Evolutionary conservation across 2,329 filamentous ascomycete species (phyloP), one percentile per base, ranked within the genome.

Genomic region (Beauveria pseudobassiana): DNA sequence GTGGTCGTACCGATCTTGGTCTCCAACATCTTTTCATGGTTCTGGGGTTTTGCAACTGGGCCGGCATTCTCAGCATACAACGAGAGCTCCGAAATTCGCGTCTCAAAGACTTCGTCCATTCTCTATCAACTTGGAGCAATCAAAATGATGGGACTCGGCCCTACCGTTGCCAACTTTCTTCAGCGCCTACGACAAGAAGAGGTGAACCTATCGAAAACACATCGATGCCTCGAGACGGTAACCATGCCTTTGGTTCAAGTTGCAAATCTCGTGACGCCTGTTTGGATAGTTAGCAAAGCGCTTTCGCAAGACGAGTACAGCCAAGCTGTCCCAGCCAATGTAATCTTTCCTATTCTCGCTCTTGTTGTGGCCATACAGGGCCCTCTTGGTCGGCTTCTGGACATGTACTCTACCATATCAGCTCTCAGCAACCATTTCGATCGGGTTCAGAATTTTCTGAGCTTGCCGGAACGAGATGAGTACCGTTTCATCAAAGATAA

Each of bases 91-190:
- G 24, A 42, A 14, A 12, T 6, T 8, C 24, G 61, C 7, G 61
- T 62, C 5, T 18, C 61, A n/a, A 54, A 52, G 28, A 62, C 55
- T 2, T 34, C 54, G 1, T 48, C 54, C 9, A 22, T 59, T 22
- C 28, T 62, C 3, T 34, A 52, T 20, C 61, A 62, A 18, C 38
- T 62, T 3, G 48, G 43, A 6, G 49, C 34, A 5, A 59, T 62
- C n/a, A 62, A 62, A 22, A 53, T 54, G 48, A 54, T 59, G 48
- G 61, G 61, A 2, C 54, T 62, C 43, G 61, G 48, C 9, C 40
- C 45, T 24, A 46, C 54, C 18, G 20, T 59, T 10, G 54, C 6
- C 6, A 12, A 42, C 5, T 24, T 34, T 43, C 46, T 62, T 12
- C 53, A 59, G 22, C 38, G 30, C 7, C 26, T 49, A 9, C 54